Base-by-base conservation (phyloP, 768 basidiomycete genomes). In the Gautieria morchelliformis region DNA sequence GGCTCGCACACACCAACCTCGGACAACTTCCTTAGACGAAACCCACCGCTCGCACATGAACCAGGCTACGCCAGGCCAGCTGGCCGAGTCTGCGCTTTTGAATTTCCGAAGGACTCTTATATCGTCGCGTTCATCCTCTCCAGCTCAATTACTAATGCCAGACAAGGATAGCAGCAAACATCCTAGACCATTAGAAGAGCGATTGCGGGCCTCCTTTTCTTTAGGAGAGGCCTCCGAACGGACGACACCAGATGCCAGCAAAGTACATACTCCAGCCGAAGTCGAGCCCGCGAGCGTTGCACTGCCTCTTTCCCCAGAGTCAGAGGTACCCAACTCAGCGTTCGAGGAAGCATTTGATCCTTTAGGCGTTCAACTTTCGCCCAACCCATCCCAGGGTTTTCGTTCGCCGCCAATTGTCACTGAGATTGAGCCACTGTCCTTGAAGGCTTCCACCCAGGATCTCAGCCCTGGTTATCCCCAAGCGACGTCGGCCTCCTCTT, bases 161-260 rank as follows among this genome's bases (percentile, higher is more conserved):
- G 64, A 48, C 20, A 32, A 33, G 30, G 51, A 40, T 39, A 66
- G 51, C 58, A 44, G 33, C 61, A 30, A 55, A 27, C 10, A 59
- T 54, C 39, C 42, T 61, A 37, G 63, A 64, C 49, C 33, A 64
- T 72, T 91, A 2, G 89, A 91, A 69, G 89, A 91, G 58, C 76
- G 89, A 46, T 72, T 91, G n/a, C 79, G 84, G 46, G 83, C 86
- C 72, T 76, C 78, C 27, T 78, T 83, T 62, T 75, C 77, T 20
- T 75, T 77, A 52, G 80, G 77, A 19, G 87, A 89, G 19, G 71
- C 75, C 12, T 79, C 80, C 9, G 72, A 68, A 56, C 59, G 69
- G 19, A 71, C 70, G 22, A 74, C 81, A 0, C 73, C 79, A 5
- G 65, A 67, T 8, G 59, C 59, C 19, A 53, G 56, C 24, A 57